These are phyloP conservation scores for Lithocarpus polystachyus DNA, from an alignment of 306 rosid species.

Conservation along the genomic window DNA sequence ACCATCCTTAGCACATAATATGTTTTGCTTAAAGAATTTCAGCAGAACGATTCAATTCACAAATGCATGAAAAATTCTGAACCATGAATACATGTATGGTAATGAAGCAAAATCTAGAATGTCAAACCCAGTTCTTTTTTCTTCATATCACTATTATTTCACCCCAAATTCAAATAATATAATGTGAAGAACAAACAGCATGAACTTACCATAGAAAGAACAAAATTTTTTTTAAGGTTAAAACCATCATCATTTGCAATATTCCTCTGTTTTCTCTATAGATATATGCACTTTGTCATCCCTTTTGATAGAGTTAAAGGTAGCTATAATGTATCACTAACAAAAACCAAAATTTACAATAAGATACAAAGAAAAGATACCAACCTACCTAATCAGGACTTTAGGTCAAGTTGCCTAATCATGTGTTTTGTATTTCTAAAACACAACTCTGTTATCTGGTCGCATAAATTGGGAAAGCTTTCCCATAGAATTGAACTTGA, in stretches of 20 bases:
- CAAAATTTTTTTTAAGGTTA: neutral
- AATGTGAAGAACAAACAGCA: neutral
- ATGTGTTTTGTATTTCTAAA: slow-evolving; percentile 13
- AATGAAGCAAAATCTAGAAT: neutral
- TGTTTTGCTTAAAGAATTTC: neutral
- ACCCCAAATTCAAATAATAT: neutral
- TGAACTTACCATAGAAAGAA: neutral
- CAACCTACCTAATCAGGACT: neutral
- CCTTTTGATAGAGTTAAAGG: neutral
- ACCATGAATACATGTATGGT: neutral
- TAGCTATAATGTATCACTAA: slow-evolving; percentile 7
- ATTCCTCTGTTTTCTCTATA: neutral
- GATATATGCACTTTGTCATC: neutral
- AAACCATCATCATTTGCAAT: neutral
- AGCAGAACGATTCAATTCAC: neutral
- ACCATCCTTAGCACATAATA: neutral
- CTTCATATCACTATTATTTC: neutral
- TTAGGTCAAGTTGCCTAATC: neutral
- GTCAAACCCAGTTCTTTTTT: neutral
- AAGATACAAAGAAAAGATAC: neutral
- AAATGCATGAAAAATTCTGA: neutral
- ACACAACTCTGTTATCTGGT: neutral
- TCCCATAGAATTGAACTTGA: neutral
- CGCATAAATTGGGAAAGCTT: neutral
- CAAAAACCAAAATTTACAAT: neutral